Evolutionary conservation across 2,329 filamentous ascomycete species (phyloP).

Genomic region (Esteya vermicola): DNA sequence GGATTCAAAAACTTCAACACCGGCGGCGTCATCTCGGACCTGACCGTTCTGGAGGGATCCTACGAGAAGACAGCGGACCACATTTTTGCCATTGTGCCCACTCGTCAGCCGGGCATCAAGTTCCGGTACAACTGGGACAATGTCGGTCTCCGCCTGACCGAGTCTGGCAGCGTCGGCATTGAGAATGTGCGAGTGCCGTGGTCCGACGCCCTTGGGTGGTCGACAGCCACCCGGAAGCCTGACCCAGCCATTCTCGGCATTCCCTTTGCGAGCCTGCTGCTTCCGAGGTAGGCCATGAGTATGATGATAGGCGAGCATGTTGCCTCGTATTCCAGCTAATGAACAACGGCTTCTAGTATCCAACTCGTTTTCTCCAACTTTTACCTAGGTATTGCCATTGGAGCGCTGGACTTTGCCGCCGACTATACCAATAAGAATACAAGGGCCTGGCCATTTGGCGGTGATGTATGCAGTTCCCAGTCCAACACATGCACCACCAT

Average conservation of each 20-base stretch:
- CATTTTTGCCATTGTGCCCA: constrained; percentile 47
- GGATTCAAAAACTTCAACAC: constrained; percentile 55
- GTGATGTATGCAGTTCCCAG: constrained; percentile 31
- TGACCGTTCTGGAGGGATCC: constrained; percentile 51
- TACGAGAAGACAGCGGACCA: constrained; percentile 43
- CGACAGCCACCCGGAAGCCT: constrained; percentile 32
- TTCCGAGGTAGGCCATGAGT: constrained; percentile 19
- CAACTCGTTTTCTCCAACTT: constrained; percentile 55
- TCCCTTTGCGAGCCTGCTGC: constrained; percentile 40
- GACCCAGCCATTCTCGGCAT: constrained; percentile 33
- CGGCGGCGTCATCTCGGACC: constrained; percentile 49
- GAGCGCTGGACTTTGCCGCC: constrained; percentile 38
- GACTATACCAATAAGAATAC: constrained; percentile 43
- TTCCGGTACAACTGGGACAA: constrained; percentile 53
- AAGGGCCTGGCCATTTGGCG: constrained; percentile 49
- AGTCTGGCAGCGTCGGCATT: constrained; percentile 49
- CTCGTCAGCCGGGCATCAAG: constrained; percentile 40
- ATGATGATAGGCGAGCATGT: too few species aligned
- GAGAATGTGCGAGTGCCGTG: constrained; percentile 41
- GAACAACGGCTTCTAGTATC: too few species aligned
- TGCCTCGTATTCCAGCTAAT: too few species aligned
- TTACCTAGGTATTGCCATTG: constrained; percentile 48
- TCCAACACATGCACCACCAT: accelerated
- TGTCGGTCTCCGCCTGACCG: constrained; percentile 46
- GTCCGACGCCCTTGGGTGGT: constrained; percentile 49